These are phyloP conservation scores for Calonectria pauciramosa DNA, from an alignment of 2,329 filamentous ascomycete species.

Conservation along the genomic window DNA sequence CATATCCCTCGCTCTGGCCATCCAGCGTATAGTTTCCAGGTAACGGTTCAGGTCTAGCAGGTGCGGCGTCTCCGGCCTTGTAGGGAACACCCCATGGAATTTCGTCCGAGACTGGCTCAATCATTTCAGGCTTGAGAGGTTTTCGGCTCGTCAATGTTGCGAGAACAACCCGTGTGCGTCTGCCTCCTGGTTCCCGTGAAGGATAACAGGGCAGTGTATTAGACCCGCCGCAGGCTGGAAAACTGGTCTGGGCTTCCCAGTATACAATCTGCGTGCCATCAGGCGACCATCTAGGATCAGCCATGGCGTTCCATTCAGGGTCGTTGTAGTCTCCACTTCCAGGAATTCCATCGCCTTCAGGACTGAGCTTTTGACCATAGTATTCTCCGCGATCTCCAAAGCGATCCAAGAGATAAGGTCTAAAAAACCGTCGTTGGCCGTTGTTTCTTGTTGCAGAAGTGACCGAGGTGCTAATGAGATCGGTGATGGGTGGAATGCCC, in stretches of 20 bases:
- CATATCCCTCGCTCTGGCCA: neutral
- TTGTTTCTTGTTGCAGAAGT: neutral
- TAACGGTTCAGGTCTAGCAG: neutral
- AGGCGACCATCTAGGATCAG: neutral
- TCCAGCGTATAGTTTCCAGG: neutral
- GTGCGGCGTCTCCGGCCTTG: neutral
- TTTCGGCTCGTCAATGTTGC: neutral
- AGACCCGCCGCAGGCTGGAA: neutral
- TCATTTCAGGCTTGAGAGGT: neutral
- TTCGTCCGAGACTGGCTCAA: neutral
- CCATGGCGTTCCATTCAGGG: neutral
- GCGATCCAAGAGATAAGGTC: neutral
- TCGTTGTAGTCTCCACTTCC: neutral
- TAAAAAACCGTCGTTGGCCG: neutral
- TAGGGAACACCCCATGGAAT: neutral
- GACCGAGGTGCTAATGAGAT: neutral
- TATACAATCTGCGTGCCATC: neutral
- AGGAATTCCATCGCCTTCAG: neutral
- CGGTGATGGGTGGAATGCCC: neutral
- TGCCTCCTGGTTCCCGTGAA: neutral
- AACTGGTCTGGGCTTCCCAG: neutral
- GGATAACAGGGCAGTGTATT: neutral
- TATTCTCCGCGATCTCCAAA: neutral
- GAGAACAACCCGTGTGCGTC: neutral
- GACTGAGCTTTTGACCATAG: neutral